Conservation (phyloP, 1,284 basidiomycete genomes). For the Sanguinoderma infundibulare region DNA sequence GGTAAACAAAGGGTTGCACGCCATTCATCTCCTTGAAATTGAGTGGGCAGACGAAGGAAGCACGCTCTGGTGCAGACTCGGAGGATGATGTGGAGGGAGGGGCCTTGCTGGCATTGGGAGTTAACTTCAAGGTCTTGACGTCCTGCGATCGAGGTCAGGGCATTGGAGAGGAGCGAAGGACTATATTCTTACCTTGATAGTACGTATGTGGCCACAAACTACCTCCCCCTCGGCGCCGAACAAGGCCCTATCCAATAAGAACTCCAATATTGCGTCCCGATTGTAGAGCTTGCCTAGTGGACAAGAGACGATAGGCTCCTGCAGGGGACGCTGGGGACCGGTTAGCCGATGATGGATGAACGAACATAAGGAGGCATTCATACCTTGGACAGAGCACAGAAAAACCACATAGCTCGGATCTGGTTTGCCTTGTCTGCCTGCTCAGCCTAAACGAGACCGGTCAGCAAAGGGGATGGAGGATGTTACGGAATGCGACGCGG, state of each 20-base stretch:
- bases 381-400: slow-evolving; percentile 93
- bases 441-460: slow-evolving; percentile 54
- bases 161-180: not conserved
- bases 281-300: slow-evolving; percentile 92
- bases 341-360: not conserved
- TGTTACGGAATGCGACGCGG: not conserved
- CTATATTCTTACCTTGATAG: slow-evolving; percentile 72
- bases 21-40: slow-evolving; percentile 95
- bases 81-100: slow-evolving; percentile 34
- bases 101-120: slow-evolving; percentile 64
- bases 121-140: slow-evolving; percentile 80
- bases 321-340: slow-evolving; percentile 67
- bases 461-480: not conserved
- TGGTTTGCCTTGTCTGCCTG: slow-evolving; percentile 88
- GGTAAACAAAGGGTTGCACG: slow-evolving; percentile 83
- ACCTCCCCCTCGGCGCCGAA: slow-evolving; percentile 80
- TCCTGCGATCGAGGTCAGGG: slow-evolving; percentile 56
- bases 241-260: slow-evolving; percentile 75
- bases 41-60: slow-evolving; percentile 87
- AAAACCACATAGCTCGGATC: slow-evolving; percentile 85
- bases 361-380: slow-evolving; percentile 17
- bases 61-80: slow-evolving; percentile 49
- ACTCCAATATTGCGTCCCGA: slow-evolving; percentile 90
- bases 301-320: slow-evolving; percentile 88
- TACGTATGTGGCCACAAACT: slow-evolving; percentile 87